A percentile compares a stretch with the other conserved stretches of the same genome.
Conservation (phyloP, 345 rosid species). For the Odontarrhena argentea region DNA sequence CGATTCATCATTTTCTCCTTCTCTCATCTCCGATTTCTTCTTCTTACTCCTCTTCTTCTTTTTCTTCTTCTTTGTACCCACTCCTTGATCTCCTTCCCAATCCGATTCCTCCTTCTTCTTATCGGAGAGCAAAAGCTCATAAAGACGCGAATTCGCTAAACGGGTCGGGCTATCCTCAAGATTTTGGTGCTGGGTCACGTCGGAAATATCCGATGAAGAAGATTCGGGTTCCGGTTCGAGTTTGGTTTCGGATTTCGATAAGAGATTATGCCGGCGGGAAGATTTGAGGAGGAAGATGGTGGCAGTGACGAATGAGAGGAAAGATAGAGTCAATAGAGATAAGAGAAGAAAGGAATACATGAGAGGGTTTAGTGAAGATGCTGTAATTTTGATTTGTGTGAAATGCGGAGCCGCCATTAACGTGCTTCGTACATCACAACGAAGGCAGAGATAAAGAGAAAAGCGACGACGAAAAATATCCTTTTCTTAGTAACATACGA, state of each 20-base stretch:
- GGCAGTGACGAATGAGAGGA: constrained; percentile 45
- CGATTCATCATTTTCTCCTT: constrained; percentile 40
- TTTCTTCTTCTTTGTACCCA: constrained; percentile 47
- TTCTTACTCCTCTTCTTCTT: constrained; percentile 66
- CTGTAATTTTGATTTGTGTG: constrained; percentile 23
- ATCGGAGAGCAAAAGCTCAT: constrained; percentile 56
- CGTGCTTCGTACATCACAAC: constrained; percentile 45
- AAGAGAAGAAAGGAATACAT: constrained; percentile 50
- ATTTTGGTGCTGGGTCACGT: constrained; percentile 24
- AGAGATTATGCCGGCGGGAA: constrained; percentile 34
- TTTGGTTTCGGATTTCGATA: constrained; percentile 34
- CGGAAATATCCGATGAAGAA: constrained; percentile 38
- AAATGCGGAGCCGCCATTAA: constrained; percentile 53
- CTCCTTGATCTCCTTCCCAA: constrained; percentile 43
- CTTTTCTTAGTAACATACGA: constrained; percentile 7
- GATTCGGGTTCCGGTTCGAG: constrained; percentile 27
- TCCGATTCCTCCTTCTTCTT: constrained; percentile 38
- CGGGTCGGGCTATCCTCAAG: constrained; percentile 45
- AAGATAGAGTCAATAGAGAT: constrained; percentile 46
- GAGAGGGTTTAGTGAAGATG: constrained; percentile 40
- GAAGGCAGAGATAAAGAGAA: background rate
- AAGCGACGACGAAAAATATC: constrained; percentile 13
- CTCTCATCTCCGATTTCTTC: constrained; percentile 46
- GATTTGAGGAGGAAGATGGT: constrained; percentile 45
- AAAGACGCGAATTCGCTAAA: constrained; percentile 55